Percentiles rank a stretch among this genome's conserved stretches.
Conservation (phyloP, 2,329 filamentous ascomycete genomes). For the Pseudocercospora macadamiae region DNA sequence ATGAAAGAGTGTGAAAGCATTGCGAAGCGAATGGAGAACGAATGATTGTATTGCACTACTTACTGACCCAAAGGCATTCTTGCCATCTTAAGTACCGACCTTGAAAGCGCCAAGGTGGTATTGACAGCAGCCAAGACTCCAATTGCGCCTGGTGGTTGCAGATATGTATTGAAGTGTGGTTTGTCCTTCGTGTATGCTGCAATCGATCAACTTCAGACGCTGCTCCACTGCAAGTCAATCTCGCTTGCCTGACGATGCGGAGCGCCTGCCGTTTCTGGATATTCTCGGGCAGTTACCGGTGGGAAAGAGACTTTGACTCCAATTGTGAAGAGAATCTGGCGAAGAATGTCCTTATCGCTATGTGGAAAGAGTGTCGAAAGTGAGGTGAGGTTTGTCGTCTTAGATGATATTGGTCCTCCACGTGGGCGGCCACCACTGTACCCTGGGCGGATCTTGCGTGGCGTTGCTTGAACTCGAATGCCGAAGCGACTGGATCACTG, state of each 20-base stretch:
- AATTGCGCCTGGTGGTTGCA: not conserved
- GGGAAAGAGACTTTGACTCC: not conserved
- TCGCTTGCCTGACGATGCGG: not conserved
- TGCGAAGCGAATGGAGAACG: not conserved
- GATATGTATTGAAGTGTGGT: not conserved
- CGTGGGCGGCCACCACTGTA: not conserved
- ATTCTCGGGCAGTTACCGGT: not conserved
- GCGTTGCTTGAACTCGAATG: not conserved
- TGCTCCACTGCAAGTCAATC: not conserved
- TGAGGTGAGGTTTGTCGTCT: not conserved
- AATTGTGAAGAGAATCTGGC: not conserved
- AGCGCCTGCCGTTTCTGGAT: not conserved
- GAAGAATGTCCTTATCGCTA: not conserved
- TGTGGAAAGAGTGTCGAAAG: not conserved
- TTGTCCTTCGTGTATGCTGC: not conserved
- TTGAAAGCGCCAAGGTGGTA: not conserved
- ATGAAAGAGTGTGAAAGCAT: slow-evolving; percentile 28
- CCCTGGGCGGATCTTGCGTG: not conserved
- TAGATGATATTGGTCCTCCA: not conserved
- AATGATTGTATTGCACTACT: not conserved
- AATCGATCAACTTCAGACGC: not conserved
- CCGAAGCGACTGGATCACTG: not conserved
- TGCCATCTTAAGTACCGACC: not conserved
- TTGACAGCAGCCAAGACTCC: no score
- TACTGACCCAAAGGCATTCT: not conserved